Evolutionary conservation across 441 rosid genomes (phyloP).

Genomic region (Adansonia grandidieri): DNA sequence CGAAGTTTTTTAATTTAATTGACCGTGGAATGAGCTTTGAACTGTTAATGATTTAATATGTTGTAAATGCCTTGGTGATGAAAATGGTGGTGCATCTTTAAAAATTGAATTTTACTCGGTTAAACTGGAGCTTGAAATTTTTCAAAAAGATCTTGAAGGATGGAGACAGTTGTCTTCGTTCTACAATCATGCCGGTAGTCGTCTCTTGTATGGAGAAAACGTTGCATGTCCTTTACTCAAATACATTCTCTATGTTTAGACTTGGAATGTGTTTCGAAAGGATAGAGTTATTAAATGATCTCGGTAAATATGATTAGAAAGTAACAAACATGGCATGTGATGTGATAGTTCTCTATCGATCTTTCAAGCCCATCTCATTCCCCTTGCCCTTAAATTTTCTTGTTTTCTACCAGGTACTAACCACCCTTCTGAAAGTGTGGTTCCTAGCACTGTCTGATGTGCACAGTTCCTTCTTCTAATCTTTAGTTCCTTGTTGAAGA

Average conservation of each 20-base stretch:
- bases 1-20: neutral
- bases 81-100: neutral
- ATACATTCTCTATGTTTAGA: neutral
- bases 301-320: neutral
- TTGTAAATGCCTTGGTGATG: neutral
- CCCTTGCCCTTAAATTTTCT: neutral
- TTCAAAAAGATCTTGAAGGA: neutral
- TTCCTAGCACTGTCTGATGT: neutral
- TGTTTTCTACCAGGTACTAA: neutral
- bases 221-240: neutral
- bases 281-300: conserved; percentile 1
- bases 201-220: neutral
- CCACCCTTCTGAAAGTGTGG: neutral
- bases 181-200: neutral
- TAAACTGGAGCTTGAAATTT: neutral
- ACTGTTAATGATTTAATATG: neutral
- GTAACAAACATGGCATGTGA: neutral
- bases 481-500: neutral
- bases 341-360: neutral
- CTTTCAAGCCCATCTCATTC: neutral
- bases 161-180: neutral
- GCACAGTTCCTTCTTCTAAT: neutral
- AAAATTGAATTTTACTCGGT: neutral
- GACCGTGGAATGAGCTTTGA: neutral
- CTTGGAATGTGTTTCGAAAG: neutral